Base-by-base conservation (phyloP, 2,329 filamentous ascomycete genomes). In the Calonectria pauciramosa region DNA sequence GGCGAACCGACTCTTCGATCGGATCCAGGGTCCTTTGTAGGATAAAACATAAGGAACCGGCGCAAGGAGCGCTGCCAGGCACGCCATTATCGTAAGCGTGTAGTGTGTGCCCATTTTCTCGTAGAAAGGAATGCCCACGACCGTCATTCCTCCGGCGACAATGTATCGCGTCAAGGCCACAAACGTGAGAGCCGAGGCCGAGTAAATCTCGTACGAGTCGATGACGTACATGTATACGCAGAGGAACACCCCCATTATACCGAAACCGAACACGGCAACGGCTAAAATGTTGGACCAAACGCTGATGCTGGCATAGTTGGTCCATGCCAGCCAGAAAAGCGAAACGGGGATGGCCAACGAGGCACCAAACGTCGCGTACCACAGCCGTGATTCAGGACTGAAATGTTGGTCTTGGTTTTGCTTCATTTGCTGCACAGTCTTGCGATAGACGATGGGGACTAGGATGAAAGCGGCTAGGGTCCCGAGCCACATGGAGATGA, bases 321-420 rank as follows among this genome's bases (percentile, higher is more conserved):
- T 86, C 88, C 88, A 90, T 7, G 86, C 89, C 26, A 90, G 84
- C 88, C 88, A 89, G 77, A 90, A 90, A 1, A 90, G 84, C 0
- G 84, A 85, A 14, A 89, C 80, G 0, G 89, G 87, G 5, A 89
- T 83, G 4, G 85, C 77, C 0, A 82, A 79, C 6, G 86, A 85
- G 1, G 86, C 83, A 5, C 86, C 87, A 14, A 87, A 79, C 75
- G 88, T 86, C 32, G 86, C 86, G 34, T 86, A 86, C 82, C 84
- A 87, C 0, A 89, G 81, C 0, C 86, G 82, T 47, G 83, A 84
- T 66, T 88, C 87, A 0, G 86, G 85, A 20, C 79, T 74, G 26
- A 84, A 80, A 13, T 41, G 44, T 3, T 28, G 73, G 78, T 82
- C 75, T 2, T 76, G 44, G 1, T 34, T 71, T 13, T 70, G 30